Conservation (phyloP, 2,329 filamentous ascomycete species). For the Colletotrichum agaves region DNA sequence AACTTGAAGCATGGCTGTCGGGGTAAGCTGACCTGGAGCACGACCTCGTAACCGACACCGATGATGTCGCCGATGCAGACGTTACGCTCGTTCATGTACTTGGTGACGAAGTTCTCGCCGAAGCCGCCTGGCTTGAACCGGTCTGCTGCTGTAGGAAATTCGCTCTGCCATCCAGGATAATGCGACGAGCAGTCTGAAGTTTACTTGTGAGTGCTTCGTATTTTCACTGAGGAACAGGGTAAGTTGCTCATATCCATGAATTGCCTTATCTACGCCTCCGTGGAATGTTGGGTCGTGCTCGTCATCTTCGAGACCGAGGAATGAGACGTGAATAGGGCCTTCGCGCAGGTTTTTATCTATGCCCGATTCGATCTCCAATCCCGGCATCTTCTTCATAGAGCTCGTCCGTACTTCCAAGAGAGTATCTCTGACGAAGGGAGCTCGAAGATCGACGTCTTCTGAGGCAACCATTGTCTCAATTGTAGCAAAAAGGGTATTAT, state of each 20-base stretch:
- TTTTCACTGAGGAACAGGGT: background rate
- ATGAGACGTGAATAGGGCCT: constrained; percentile 57
- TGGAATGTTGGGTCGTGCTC: constrained; percentile 72
- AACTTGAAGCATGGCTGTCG: constrained; percentile 75
- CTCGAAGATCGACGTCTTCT: constrained; percentile 49
- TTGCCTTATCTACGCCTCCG: constrained; percentile 71
- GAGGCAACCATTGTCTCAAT: constrained; percentile 29
- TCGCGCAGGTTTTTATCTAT: constrained; percentile 64
- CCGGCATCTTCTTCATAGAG: constrained; percentile 64
- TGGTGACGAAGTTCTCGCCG: constrained; percentile 71
- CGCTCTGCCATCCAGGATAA: constrained; percentile 64
- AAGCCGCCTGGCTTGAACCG: constrained; percentile 69
- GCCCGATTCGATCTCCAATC: constrained; percentile 62
- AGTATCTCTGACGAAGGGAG: constrained; percentile 58
- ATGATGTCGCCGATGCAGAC: constrained; percentile 73
- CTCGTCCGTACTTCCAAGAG: constrained; percentile 68
- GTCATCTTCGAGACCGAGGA: constrained; percentile 65
- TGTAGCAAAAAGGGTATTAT: background rate
- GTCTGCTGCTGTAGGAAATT: constrained; percentile 61
- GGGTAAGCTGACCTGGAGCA: constrained; percentile 70
- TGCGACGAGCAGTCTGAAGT: constrained; percentile 67
- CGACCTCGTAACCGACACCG: constrained; percentile 59
- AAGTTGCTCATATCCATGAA: constrained; percentile 63
- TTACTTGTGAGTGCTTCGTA: background rate
- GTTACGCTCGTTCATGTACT: constrained; percentile 70